Evolutionary conservation across 495 filamentous ascomycete species (phyloP), one percentile per base, ranked within the genome.

Genomic region (Lasiosphaeria hispida): DNA sequence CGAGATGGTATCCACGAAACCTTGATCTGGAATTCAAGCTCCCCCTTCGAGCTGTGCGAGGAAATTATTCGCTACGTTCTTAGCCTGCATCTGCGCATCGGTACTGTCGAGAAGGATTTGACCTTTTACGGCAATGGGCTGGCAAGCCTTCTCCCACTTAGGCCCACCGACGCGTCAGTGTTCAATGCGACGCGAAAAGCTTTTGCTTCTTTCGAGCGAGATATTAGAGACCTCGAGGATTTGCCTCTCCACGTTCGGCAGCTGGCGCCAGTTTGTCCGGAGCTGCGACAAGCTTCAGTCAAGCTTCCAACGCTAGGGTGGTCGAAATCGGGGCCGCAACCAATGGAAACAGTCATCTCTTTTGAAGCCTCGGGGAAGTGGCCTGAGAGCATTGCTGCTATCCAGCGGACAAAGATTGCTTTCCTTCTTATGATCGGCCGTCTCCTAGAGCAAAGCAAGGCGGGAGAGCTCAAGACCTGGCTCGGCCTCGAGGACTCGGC

Each of bases 351-450:
- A 50, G 77, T 89, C 37, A 78, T 98, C 19, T 92, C 93, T 61
- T 97, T 98, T 63, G 94, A 98, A 74, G 90, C 88, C 35, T 97
- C 95, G 4, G 85, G 83, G 9, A 87, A 92, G 55, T 98, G 94
- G 94, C 95, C 94, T 0, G 92, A 97, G 61, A 88, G 93, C 64
- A 74, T 97, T 7, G 78, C 79, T 9, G 92, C 94, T 3, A 93
- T 98, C 43, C 94, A 97, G 68, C 83, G 89, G 69, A 93, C 92
- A 10, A 98, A 98, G 72, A 80, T 93, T 18, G 95, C 93, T 0
- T 95, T 98, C 66, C 80, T 97, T 1, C 67, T 95, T 7, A 92
- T 89, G 69, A 86, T 97, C 48, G 85, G 84, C 23, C 85, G 84
- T 48, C 80, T 88, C 0, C 71, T 98, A 8, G 77, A 86, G 58